phyloP scores from a whole-genome alignment of 306 rosid species.

The Crotalaria pallida region DNA sequence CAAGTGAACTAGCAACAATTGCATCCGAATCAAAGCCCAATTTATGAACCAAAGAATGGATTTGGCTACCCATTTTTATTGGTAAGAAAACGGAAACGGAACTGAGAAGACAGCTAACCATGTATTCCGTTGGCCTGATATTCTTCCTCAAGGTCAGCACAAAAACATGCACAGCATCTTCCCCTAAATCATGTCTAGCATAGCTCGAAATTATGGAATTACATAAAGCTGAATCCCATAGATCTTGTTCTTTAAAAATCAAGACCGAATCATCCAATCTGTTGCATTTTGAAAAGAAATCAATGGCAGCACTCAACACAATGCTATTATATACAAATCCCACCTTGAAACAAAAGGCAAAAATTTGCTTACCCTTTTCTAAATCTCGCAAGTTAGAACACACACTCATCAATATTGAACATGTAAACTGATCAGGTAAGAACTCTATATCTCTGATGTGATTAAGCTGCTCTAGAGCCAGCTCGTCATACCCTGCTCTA shows the following conservation, averaged over 20 bases:
- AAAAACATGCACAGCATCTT: conserved; percentile 54
- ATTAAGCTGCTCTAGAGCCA: conserved; percentile 57
- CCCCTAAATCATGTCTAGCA: conserved; percentile 44
- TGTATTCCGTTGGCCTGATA: conserved; percentile 65
- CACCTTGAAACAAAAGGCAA: conserved; percentile 63
- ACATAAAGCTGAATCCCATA: conserved; percentile 55
- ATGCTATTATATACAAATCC: conserved; percentile 71
- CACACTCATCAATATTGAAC: conserved; percentile 56
- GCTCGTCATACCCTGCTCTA: conserved; percentile 46
- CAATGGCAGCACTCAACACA: conserved; percentile 73
- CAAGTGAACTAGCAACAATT: conserved; percentile 64
- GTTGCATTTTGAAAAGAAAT: conserved; percentile 83
- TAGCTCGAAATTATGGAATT: conserved; percentile 83
- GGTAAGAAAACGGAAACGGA: conserved; percentile 45
- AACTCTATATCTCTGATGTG: conserved; percentile 38
- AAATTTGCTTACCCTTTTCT: conserved; percentile 74
- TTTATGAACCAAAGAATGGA: conserved; percentile 66
- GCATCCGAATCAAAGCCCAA: conserved; percentile 60
- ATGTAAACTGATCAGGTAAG: conserved; percentile 62
- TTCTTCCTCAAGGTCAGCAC: conserved; percentile 53
- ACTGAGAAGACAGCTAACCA: conserved; percentile 62
- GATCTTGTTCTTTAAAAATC: conserved; percentile 50
- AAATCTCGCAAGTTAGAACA: conserved; percentile 58
- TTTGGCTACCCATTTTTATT: conserved; percentile 50
- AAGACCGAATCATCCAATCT: conserved; percentile 61